Evolutionary conservation across 257 asterid species (phyloP), one percentile per base, ranked within the genome.

Genomic region (Verbena officinalis): DNA sequence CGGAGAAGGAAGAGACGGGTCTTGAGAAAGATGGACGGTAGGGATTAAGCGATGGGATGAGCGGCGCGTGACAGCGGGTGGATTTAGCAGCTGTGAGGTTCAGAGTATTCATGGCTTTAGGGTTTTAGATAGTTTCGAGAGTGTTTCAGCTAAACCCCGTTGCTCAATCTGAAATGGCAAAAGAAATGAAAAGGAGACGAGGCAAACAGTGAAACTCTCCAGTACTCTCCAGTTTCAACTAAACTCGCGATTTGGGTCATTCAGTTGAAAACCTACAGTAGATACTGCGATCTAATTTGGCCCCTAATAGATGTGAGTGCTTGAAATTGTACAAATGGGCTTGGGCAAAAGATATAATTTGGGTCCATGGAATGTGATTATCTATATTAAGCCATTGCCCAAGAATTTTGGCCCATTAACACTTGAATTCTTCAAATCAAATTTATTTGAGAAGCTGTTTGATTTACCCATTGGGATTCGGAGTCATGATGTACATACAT

Each of bases 21-120:
- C 64, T 59, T 38, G 68, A 24, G 64, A 59, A 55, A 36, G 55
- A 71, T 12, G 76, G 64, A 53, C 73, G 74, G 73, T 43, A 72
- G 67, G 39, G 65, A 58, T 77, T 54, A 40, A 59, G 45, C 52
- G 72, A 72, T 64, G 39, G 65, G 54, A 74, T 54, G 45, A 59
- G 45, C 52, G 72, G 69, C 19, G 48, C 67, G 10, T 17, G 68
- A 49, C 57, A 34, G 72, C 66, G 59, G 65, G 74, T 23, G 65
- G 72, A 58, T 42, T 69, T 83, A 36, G 72, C 70, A 20, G 82
- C 72, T 58, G 76, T 19, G 59, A 43, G 59, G 62, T 59, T 69
- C 38, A 83, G 77, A 13, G 82, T 46, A 59, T 73, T 73, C 89
- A 83, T 83, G 76, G 75, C 43, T 77, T 40, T 75, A 64, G 83